These are phyloP conservation scores for Candida michaelii DNA, from an alignment of 805 yeast genomes.

Conservation along the genomic window DNA sequence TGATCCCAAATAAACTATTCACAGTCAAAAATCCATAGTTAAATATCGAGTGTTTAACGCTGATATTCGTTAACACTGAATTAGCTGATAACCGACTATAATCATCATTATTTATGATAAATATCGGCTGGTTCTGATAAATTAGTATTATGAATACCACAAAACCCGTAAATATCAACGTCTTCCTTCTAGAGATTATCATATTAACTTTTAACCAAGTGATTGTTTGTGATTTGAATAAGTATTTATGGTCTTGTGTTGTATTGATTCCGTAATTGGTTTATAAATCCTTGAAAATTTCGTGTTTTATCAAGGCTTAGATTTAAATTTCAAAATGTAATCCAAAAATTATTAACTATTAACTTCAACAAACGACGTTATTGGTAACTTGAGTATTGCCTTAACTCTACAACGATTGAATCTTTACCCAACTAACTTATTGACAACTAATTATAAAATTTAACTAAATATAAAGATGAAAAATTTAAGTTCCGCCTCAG, in stretches of 20 bases:
- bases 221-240: too few relatives aligned
- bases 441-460: not conserved
- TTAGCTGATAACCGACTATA: not conserved
- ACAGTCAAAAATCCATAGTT: not conserved
- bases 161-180: not conserved
- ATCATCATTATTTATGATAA: constrained; percentile 4
- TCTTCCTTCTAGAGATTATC: constrained; percentile 1
- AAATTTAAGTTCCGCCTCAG: constrained; percentile 1
- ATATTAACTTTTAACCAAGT: not conserved
- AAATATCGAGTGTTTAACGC: not conserved
- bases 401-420: too few relatives aligned
- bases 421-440: not conserved
- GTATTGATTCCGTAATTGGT: too few relatives aligned
- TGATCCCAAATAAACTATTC: not conserved
- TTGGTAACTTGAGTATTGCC: too few relatives aligned
- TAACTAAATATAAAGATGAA: not conserved
- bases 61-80: not conserved
- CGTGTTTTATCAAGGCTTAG: too few relatives aligned
- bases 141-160: not conserved
- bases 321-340: too few relatives aligned
- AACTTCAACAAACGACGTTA: too few relatives aligned
- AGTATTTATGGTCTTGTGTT: too few relatives aligned
- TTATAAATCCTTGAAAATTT: too few relatives aligned
- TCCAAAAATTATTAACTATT: too few relatives aligned
- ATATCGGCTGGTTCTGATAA: not conserved